Base-by-base conservation (phyloP, 139 green algal species). In the Chlorella ohadii region DNA sequence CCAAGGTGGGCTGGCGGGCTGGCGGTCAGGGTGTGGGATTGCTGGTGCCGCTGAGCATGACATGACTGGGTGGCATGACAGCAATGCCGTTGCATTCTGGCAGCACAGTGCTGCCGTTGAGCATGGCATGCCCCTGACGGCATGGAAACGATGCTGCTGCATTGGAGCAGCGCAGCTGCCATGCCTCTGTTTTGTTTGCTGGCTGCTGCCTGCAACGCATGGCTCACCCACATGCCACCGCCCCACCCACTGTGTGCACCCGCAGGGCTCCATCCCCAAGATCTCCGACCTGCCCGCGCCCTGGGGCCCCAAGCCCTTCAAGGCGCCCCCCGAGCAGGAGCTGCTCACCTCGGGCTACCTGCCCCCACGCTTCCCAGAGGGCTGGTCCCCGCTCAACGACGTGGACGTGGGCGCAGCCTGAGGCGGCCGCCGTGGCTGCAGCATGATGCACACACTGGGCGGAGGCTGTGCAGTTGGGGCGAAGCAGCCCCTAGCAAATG, bases 251-350 rank as follows among this genome's bases (percentile, higher is more conserved):
- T 51, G 7, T 51, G n/a, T 51, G 7, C 44, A 51, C 44, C 44
- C 9, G 44, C 44, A 51, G 44, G 44, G 51, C 51, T 19, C 51
- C 51, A 89, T 92, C 34, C 89, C 87, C 33, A 84, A 72, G 57
- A 77, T 91, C n/a, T 76, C n/a, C 36, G 84, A 89, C 47, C 81
- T 92, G 78, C 87, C 89, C 19, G 76, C 81, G 34, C 89, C 89
- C 20, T 92, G 89, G 89, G 89, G 89, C n/a, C 85, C 81, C 39
- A 86, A 92, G 80, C 66, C 83, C 13, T 67, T 51, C 39, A 31
- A 22, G 2, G 28, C 28, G 7, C 72, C 34, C 23, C 17, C 68
- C 36, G 51, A 63, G 23, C 61, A 79, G 22, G 82, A 83, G n/a
- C 78, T 88, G 2, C 12, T 72, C 17, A 25, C 9, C 4, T 13